Evolutionary conservation across 108 stramenopile genomes (phyloP).

Genomic region (Nannochloropsis oceanica): DNA sequence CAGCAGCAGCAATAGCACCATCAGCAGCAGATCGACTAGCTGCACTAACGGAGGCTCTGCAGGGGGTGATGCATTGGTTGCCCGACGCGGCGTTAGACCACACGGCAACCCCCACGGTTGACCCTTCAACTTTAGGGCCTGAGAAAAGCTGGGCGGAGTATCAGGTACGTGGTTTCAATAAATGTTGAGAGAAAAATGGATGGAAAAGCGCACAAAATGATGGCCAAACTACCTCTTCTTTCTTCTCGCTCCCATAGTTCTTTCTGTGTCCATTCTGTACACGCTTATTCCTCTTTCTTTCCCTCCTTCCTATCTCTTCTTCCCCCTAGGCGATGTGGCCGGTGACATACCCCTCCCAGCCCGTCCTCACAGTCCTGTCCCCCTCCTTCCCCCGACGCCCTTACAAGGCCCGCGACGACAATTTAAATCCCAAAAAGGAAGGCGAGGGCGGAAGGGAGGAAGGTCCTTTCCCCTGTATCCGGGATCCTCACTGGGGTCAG

Average conservation of each 20-base stretch:
- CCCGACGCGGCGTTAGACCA: neutral
- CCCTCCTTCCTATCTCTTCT: neutral
- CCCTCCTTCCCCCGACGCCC: neutral
- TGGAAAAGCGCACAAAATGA: too few relatives aligned
- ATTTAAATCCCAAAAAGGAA: neutral
- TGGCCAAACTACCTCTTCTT: neutral
- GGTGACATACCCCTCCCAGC: neutral
- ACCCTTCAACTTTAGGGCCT: neutral
- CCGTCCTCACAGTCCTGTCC: neutral
- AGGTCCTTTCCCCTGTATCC: neutral
- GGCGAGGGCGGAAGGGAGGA: neutral
- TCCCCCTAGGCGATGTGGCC: neutral
- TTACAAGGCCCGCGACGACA: neutral
- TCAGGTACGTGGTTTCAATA: neutral
- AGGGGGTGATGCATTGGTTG: neutral
- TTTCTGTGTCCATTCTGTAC: neutral
- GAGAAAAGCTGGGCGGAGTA: neutral
- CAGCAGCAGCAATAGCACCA: too few relatives aligned
- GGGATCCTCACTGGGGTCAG: constrained; percentile 10
- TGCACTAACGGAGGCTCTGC: neutral
- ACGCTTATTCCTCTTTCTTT: neutral
- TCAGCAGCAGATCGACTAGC: neutral
- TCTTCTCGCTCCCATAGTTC: neutral
- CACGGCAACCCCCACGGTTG: neutral
- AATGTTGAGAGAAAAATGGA: too few relatives aligned